Evolutionary conservation across 371 early-diverging fungal genomes (phyloP), one percentile per base, ranked within the genome.

Genomic region (Saksenaea vasiformis): DNA sequence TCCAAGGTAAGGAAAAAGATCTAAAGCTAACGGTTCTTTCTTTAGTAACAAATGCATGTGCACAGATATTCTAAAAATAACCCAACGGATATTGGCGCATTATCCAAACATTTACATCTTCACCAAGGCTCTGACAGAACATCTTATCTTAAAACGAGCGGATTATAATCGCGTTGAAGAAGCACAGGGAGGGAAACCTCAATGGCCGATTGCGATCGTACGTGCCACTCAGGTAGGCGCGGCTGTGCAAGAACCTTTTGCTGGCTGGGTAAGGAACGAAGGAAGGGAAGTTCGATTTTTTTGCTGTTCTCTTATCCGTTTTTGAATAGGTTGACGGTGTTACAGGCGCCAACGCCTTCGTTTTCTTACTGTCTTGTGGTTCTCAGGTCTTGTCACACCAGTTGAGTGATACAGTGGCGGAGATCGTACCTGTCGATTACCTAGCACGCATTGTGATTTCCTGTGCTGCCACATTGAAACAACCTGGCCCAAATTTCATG

Each of bases 101-200:
- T 88, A 86, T 60, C 86, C 86, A 56, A 86, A 85, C 60, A 86
- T 85, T 0, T 85, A 88, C 57, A 80, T 85, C 0, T 88, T 88
- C 60, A 85, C 86, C 2, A 88, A 88, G 59, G 77, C 83, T 8
- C 39, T 88, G 38, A 84, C 86, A 0, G 88, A 88, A 36, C 85
- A 86, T 41, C 56, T 86, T 56, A 79, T 88, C 37, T 65, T 83
- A 55, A 81, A 82, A 37, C 73, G 85, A 17, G 84, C 77, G 41
- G 85, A 85, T 67, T 66, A 73, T 7, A 86, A 85, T 67, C 69
- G 78, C 1, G 54, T 84, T 0, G 84, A 82, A 53, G 79, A 82
- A 60, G 75, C 69, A 2, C 79, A 82, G 34, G 80, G 79, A 27
- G 78, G 82, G n/a, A 79, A 79, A 57, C 62, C 64, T 4, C 77